Conservation (phyloP, 2,329 filamentous ascomycete species). For the Alternaria novae-zelandiae region DNA sequence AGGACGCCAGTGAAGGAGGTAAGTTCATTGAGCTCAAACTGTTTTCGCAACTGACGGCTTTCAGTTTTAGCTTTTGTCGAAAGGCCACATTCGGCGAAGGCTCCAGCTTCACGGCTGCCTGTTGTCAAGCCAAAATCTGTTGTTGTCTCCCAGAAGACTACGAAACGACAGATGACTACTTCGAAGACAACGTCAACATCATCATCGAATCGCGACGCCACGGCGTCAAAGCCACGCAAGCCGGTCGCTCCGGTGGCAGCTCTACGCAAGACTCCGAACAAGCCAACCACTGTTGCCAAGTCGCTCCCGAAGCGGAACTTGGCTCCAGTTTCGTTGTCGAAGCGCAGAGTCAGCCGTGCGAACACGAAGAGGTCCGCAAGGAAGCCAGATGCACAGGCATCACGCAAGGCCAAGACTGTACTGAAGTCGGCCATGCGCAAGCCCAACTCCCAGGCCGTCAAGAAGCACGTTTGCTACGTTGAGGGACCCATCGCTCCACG, state of each 20-base stretch:
- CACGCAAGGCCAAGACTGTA: not conserved
- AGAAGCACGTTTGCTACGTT: constrained; percentile 9
- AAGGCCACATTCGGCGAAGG: not conserved
- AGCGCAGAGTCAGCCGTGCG: not conserved
- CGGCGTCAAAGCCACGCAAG: not conserved
- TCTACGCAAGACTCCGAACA: not conserved
- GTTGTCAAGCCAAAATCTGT: not conserved
- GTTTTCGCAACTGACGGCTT: not conserved
- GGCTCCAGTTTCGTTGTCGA: not conserved
- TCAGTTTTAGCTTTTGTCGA: not conserved
- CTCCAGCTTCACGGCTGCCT: not conserved
- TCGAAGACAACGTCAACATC: not conserved
- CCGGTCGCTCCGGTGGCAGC: not conserved
- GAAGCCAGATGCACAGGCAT: not conserved
- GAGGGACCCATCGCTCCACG: not conserved
- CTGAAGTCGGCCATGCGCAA: not conserved
- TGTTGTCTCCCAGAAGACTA: not conserved
- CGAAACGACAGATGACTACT: not conserved
- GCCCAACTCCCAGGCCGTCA: not conserved
- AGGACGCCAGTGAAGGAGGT: not conserved
- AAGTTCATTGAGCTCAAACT: not conserved
- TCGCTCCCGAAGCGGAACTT: not conserved
- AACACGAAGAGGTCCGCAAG: not conserved
- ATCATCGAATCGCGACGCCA: not conserved
- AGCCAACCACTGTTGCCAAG: not conserved